Conservation (phyloP, 192 early-diverging fungal species). For the Coemansia sp. region DNA sequence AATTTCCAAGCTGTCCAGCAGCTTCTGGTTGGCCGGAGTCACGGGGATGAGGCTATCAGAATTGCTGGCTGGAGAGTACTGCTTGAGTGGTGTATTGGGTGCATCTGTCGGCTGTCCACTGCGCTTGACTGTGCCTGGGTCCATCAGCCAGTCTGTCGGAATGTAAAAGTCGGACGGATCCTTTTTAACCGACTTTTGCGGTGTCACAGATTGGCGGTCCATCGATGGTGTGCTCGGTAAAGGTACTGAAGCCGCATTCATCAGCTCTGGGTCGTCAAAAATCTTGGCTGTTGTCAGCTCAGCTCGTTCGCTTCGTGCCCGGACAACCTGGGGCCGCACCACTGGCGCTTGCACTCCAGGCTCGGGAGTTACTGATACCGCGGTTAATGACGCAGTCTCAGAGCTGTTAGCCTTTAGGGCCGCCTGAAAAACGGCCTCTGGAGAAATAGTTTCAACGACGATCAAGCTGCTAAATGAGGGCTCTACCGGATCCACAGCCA, state of each 20-base stretch:
- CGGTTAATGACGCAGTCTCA: not conserved
- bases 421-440: slow-evolving; percentile 8
- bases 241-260: slow-evolving; percentile 47
- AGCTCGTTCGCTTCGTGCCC: slow-evolving; percentile 8
- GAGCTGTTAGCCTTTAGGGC: not conserved
- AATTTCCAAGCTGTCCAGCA: slow-evolving; percentile 50
- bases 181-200: not conserved
- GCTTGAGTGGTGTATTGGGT: slow-evolving; percentile 17
- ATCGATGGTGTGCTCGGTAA: slow-evolving; percentile 39
- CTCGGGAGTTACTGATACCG: not conserved
- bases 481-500: not conserved
- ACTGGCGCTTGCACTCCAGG: not conserved
- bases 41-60: slow-evolving; percentile 34
- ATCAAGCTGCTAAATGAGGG: not conserved
- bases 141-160: slow-evolving; percentile 53
- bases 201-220: slow-evolving; percentile 20
- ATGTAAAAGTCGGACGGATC: slow-evolving; percentile 38
- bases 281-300: slow-evolving; percentile 44
- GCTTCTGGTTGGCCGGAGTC: slow-evolving; percentile 47
- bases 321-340: not conserved
- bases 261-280: slow-evolving; percentile 38
- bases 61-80: slow-evolving; percentile 7
- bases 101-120: slow-evolving; percentile 1
- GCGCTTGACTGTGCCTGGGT: slow-evolving; percentile 22
- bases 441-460: slow-evolving; percentile 4